phyloP scores from a whole-genome alignment of 441 rosid species.

The Pelargonium exstipulatum region DNA sequence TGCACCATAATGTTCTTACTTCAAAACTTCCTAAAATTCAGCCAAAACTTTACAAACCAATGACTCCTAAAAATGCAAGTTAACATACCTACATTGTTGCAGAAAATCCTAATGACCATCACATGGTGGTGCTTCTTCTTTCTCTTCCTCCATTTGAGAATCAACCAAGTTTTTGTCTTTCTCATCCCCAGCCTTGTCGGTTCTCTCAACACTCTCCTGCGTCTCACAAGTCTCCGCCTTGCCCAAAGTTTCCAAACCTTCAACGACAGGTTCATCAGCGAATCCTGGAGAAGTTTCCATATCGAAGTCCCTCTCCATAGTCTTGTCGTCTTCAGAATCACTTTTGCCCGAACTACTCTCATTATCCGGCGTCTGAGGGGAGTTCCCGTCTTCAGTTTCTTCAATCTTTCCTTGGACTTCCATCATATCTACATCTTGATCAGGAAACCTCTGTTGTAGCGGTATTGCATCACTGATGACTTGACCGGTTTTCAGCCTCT shows the following conservation, averaged over 20 bases:
- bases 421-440: slow-evolving; percentile 37
- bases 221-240: slow-evolving; percentile 13
- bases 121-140: slow-evolving; percentile 14
- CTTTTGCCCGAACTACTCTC: slow-evolving; percentile 45
- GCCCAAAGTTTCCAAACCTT: slow-evolving; percentile 20
- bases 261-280: slow-evolving; percentile 20
- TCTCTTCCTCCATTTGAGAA: slow-evolving; percentile 6
- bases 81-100: slow-evolving; percentile 13
- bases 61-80: no score
- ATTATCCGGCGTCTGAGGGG: slow-evolving; percentile 36
- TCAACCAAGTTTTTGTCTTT: slow-evolving; percentile 22
- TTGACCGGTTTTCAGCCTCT: slow-evolving; percentile 51
- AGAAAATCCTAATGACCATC: slow-evolving; percentile 20
- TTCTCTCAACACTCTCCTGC: slow-evolving; percentile 14
- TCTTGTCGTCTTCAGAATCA: slow-evolving; percentile 48
- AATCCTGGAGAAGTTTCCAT: slow-evolving; percentile 27
- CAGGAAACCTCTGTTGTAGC: slow-evolving; percentile 60
- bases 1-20: no score
- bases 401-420: slow-evolving; percentile 46
- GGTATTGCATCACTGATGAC: slow-evolving; percentile 63
- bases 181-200: slow-evolving; percentile 21
- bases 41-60: no score
- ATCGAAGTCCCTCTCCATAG: slow-evolving; percentile 37
- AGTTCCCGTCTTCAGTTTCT: slow-evolving; percentile 49
- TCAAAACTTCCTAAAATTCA: no score